Evolutionary conservation across 2,329 filamentous ascomycete species (phyloP).

Genomic region (Periconia sp.): DNA sequence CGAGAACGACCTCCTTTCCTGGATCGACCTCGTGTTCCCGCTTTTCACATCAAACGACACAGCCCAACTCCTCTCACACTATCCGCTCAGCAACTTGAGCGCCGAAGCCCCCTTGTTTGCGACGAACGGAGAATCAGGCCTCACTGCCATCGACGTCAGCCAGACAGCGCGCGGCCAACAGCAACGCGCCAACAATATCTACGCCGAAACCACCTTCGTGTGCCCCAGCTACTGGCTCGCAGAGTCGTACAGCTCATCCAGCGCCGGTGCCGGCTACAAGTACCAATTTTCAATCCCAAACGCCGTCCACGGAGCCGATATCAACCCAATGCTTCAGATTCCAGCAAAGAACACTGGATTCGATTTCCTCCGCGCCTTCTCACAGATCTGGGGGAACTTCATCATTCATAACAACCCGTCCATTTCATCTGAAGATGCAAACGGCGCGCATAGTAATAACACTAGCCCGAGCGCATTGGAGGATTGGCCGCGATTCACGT

Average conservation of each 20-base stretch:
- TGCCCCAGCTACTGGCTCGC: conserved; percentile 61
- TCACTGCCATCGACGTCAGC: conserved; percentile 55
- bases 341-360: conserved; percentile 12
- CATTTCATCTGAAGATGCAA: conserved; percentile 2
- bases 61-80: conserved; percentile 42
- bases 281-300: conserved; percentile 22
- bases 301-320: conserved; percentile 18
- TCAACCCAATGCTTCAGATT: too few species aligned
- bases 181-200: conserved; percentile 55
- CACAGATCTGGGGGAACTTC: conserved; percentile 18
- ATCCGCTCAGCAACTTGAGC: conserved; percentile 34
- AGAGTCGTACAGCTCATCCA: conserved; percentile 42
- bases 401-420: conserved; percentile 10
- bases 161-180: conserved; percentile 56
- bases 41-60: conserved; percentile 37
- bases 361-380: conserved; percentile 12
- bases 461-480: conserved; percentile 2
- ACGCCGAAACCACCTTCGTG: conserved; percentile 57
- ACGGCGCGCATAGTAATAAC: conserved; percentile 3
- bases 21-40: conserved; percentile 49
- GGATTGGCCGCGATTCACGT: conserved; percentile 17
- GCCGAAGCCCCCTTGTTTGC: conserved; percentile 29
- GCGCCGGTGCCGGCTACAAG: conserved; percentile 10
- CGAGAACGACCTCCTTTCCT: conserved; percentile 43
- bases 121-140: conserved; percentile 31